Evolutionary conservation across 495 filamentous ascomycete species (phyloP), one percentile per base, ranked within the genome.

Genomic region (Jackrogersella multiformis): DNA sequence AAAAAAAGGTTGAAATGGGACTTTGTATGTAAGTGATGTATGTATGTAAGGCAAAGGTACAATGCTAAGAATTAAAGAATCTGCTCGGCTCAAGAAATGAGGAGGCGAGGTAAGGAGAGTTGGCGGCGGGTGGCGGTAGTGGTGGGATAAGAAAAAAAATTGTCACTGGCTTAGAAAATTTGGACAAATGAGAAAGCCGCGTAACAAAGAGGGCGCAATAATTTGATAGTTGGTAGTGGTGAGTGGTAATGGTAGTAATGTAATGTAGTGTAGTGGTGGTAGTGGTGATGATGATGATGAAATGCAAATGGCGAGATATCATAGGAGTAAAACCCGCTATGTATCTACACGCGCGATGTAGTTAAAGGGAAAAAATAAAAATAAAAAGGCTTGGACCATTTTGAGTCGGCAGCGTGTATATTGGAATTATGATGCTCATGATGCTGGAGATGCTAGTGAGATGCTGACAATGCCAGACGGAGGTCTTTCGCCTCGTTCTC

Each of bases 101-200:
- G 56, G 61, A 69, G 66, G 66, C 66, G 66, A 69, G 60, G 66
- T 55, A 69, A 57, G 56, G 48, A 20, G 48, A 64, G 56, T 39
- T 51, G 32, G 5, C n/a, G 26, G n/a, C 51, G 48, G 41, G 51
- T 61, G 59, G 61, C 66, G 61, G 61, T 41, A 65, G 56, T 26
- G 60, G 51, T 49, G 61, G 65, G 20, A 61, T 20, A 20, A 34
- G 26, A 56, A 21, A 56, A 69, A 69, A 64, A 52, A 26, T 61
- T 63, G 56, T 49, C 54, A 69, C 60, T 69, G 61, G 66, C 53
- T 63, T 56, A 36, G 42, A n/a, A 15, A 26, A 16, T 41, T 28
- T 54, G 48, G 52, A 52, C 46, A 49, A 67, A 66, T 53, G 32
- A 23, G 34, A 56, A 32, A 26, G 10, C 9, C 23, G 42, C 42